Base-by-base conservation (phyloP, 2,329 filamentous ascomycete species). In the Pseudocercospora macadamiae region DNA sequence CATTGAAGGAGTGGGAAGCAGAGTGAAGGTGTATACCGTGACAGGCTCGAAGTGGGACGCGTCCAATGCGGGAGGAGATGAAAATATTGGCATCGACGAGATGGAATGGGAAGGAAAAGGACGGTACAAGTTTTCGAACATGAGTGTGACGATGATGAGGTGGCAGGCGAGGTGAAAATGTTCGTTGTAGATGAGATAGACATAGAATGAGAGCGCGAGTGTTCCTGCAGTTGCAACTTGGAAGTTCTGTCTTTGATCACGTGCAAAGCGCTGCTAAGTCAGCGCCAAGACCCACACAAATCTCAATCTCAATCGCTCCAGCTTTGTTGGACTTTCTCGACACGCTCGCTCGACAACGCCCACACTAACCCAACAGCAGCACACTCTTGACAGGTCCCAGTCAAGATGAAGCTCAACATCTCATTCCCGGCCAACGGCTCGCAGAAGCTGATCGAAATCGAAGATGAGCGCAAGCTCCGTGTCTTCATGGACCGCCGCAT, bases 401-500 rank as follows among this genome's bases (percentile, higher is more conserved):
- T 62, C 68, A 72, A 66, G 69, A 90, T 90, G 88, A 90, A 90
- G 84, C 83, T 88, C 79, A 88, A 88, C 82, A 84, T 88, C 76
- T 87, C 85, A 76, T 96, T 93, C 89, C 95, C 95, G 83, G 91
- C 93, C 88, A 97, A 97, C 84, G 95, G 95, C 88, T 95, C 92
- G 78, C 95, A 99, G 83, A 99, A 99, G 87, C 87, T 99, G 79
- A 89, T 99, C 84, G 96, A 99, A 74, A 84, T 99, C 75, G 95
- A 99, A 78, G 96, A 99, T 90, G 96, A 99, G 83, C 92, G 93
- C 84, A 97, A 96, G 88, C 88, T 97, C 80, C 90, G 91, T 80
- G 86, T 95, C 84, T 97, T 97, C 88, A 93, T 96, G 89, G 95
- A 97, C 82, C 93, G 93, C 87, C 90, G 91, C 82, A 95, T 95